Base-by-base conservation (phyloP, 2,329 filamentous ascomycete species). In the Microcyclospora tardicrescens region DNA sequence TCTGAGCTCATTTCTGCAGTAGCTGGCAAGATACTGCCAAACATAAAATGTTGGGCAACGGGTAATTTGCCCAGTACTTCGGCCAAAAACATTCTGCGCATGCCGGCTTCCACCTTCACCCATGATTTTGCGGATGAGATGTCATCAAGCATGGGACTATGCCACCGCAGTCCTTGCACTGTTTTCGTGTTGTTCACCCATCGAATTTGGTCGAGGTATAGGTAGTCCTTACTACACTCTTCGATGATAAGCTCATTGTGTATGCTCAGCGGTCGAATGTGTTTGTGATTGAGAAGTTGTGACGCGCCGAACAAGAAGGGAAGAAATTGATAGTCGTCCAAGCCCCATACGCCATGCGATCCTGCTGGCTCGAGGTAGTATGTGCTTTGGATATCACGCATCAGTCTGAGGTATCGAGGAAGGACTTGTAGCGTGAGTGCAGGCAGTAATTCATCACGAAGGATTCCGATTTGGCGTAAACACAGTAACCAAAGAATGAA, bases 31-130 rank as follows among this genome's bases (percentile, higher is more conserved):
- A 98, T 62, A 8, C 78, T 81, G 1, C 91, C 91, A 55, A 98
- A 98, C 39, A 98, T 57, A 52, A 98, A 98, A 60, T 98, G 93
- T 63, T 98, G 91, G 86, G 96, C 96, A 33, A 98, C 89, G 1
- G 91, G 91, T 39, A 98, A 60, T 62, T 98, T 98, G 27, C 82
- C 79, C 37, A 98, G 62, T 1, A 98, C 89, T 61, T 98, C 91
- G 31, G 80, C 83, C 37, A 89, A 72, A 56, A 96, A 96, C 93
- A 98, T 98, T 49, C 85, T 83, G 43, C 84, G 75, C 93, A 98
- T 96, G 6, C 91, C 91, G 16, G 72, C 81, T 59, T 96, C 87
- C 36, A 98, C 82, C 68, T 98, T 98, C 47, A 63, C 66, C 91
- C 91, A 98, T 30, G 72, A 83, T 59, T 84, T 87, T 12, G 89